A percentile compares a stretch with the other conserved stretches of the same genome.
phyloP scores from a whole-genome alignment of 2,329 filamentous ascomycete genomes.

The Arachnomyces sp. region DNA sequence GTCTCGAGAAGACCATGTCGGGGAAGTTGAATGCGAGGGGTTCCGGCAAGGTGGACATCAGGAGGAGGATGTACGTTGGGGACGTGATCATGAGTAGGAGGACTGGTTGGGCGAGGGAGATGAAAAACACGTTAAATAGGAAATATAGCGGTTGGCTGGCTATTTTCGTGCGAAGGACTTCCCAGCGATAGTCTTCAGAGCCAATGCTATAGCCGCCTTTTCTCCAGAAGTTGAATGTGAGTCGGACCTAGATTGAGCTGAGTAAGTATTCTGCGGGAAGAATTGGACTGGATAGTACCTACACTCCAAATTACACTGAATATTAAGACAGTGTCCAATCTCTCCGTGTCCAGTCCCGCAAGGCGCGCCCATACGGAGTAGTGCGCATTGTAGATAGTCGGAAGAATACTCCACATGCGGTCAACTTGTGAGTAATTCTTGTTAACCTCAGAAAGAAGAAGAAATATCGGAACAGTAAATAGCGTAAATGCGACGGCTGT shows the following conservation, averaged over 20 bases:
- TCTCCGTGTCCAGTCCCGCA: conserved; percentile 60
- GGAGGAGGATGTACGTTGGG: conserved; percentile 70
- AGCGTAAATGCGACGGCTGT: conserved; percentile 66
- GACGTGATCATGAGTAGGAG: conserved; percentile 71
- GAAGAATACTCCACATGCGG: conserved; percentile 82
- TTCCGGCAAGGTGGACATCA: conserved; percentile 59
- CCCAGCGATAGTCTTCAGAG: conserved; percentile 93
- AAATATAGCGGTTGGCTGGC: conserved; percentile 70
- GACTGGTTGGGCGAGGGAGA: conserved; percentile 73
- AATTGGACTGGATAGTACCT: conserved; percentile 26
- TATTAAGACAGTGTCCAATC: conserved; percentile 64
- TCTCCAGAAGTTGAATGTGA: conserved; percentile 96
- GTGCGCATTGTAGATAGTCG: conserved; percentile 78
- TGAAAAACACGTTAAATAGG: conserved; percentile 83
- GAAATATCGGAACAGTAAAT: conserved; percentile 61
- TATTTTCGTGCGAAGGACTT: conserved; percentile 61
- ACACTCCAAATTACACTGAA: conserved; percentile 75
- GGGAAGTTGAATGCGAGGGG: conserved; percentile 47
- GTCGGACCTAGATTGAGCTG: conserved; percentile 48
- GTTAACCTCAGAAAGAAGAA: conserved; percentile 75
- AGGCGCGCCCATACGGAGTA: conserved; percentile 76
- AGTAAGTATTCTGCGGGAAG: conserved; percentile 5
- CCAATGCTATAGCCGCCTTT: conserved; percentile 85
- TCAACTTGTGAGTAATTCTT: conserved; percentile 97
- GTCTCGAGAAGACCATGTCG: conserved; percentile 52